Base-by-base conservation (phyloP, 208 protist species). In the Acanthamoeba polyphaga region DNA sequence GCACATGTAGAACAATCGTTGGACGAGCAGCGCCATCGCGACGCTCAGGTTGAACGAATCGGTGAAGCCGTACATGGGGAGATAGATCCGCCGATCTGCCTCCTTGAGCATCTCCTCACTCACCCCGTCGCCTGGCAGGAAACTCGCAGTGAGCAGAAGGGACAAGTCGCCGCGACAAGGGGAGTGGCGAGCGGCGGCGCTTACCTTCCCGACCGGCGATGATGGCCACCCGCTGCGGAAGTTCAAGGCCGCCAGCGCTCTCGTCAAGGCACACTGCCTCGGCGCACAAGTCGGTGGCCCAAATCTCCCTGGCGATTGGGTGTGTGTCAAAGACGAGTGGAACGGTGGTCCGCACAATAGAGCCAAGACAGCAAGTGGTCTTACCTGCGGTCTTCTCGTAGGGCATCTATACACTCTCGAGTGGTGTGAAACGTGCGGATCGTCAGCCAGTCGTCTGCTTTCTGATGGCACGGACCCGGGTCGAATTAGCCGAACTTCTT, bases 41-140 rank as follows among this genome's bases (percentile, higher is more conserved):
- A 94, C 90, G 90, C 90, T 94, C 68, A 94, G 66, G 34, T 94
- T 94, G 76, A 94, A 85, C 51, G 90, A 94, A 38, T 94, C 90
- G 58, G 53, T 94, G 58, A 94, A 94, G 27, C 90, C 90, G 29
- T 94, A 82, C 68, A 94, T 80, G 53, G 90, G 90, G 12, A 94
- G 29, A 27, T 94, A 94, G 32, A 94, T 38, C 27, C 90, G 60
- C 46, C 24, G 17, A n/a, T 76, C 66, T 32, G 90, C 90, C 29
- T 78, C 90, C 34, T 15, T 13, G 10, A 94, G 76, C 90, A 94
- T 94, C 90, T 87, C 76, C 24, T 74, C 64, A 12, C 53, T 72
- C 72, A 82, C 90, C 6, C 90, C 90, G 87, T 91, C 85, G 32
- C 85, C 85, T 85, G 43, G 2, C 43, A 5, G 43, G 43, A 49